These are phyloP conservation scores for Graphilbum ipis-grandicollis DNA, from an alignment of 2,329 filamentous ascomycete genomes.

Conservation along the genomic window DNA sequence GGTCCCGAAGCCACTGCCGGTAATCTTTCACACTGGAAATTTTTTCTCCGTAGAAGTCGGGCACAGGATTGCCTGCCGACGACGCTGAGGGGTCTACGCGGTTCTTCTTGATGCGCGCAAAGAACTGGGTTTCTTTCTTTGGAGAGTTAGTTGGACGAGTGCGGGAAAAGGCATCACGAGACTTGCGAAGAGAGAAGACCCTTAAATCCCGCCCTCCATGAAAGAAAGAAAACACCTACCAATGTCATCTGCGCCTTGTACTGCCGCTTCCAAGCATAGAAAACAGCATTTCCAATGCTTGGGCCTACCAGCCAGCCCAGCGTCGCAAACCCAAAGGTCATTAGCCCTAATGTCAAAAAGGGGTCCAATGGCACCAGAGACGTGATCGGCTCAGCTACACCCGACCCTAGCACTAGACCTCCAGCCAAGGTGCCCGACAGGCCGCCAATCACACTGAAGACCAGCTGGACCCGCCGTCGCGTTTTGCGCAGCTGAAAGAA, in stretches of 20 bases:
- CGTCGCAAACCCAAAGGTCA: slow-evolving; percentile 60
- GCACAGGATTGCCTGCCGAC: slow-evolving; percentile 80
- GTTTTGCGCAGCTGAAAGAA: slow-evolving; percentile 84
- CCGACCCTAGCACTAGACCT: slow-evolving; percentile 48
- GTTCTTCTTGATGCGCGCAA: slow-evolving; percentile 76
- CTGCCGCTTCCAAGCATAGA: slow-evolving; percentile 57
- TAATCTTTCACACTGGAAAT: slow-evolving; percentile 87
- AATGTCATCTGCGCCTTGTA: slow-evolving; percentile 54
- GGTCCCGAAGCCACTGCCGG: slow-evolving; percentile 91
- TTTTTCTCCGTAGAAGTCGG: slow-evolving; percentile 97
- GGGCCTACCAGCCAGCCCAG: slow-evolving; percentile 81
- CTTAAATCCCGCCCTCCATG: not conserved
- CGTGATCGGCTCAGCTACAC: slow-evolving; percentile 55
- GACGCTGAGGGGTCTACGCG: slow-evolving; percentile 81
- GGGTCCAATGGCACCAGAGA: slow-evolving; percentile 70
- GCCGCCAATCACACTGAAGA: slow-evolving; percentile 53
- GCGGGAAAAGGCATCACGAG: not conserved
- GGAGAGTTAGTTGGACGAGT: not conserved
- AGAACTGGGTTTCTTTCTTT: slow-evolving; percentile 88
- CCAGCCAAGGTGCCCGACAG: slow-evolving; percentile 43
- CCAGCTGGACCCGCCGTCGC: slow-evolving; percentile 67
- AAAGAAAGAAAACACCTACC: slow-evolving; percentile 24
- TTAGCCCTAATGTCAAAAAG: slow-evolving; percentile 66
- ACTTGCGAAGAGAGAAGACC: too few relatives aligned
- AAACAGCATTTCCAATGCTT: slow-evolving; percentile 61